Percentiles rank a stretch among this genome's conserved stretches.
These are phyloP conservation scores for Eucalyptus lansdowneana DNA, from an alignment of 345 rosid species.

Conservation along the genomic window DNA sequence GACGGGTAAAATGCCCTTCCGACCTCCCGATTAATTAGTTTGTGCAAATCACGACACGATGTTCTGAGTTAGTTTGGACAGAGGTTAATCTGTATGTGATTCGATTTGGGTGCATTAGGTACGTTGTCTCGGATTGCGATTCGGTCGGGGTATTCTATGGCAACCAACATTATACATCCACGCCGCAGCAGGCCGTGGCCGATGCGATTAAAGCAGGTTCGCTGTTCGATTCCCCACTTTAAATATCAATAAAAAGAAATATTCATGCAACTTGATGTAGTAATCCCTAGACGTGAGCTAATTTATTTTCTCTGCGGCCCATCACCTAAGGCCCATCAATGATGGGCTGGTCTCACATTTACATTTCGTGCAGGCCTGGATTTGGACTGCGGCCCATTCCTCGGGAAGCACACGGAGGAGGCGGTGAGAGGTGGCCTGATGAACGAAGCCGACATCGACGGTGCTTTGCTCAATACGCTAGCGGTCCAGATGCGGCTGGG, in stretches of 20 bases:
- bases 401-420: slow-evolving; percentile 27
- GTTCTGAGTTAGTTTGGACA: neutral
- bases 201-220: slow-evolving; percentile 77
- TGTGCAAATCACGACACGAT: too few species aligned
- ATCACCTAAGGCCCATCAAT: neutral
- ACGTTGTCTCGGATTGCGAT: slow-evolving; percentile 85
- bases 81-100: neutral
- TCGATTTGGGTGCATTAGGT: slow-evolving; percentile 17
- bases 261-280: neutral
- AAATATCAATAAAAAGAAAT: too few species aligned
- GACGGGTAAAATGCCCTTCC: slow-evolving; percentile 34
- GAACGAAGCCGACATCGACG: slow-evolving; percentile 41
- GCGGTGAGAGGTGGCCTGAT: slow-evolving; percentile 38
- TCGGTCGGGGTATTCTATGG: slow-evolving; percentile 64
- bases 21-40: neutral
- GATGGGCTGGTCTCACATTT: neutral
- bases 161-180: slow-evolving; percentile 47
- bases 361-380: slow-evolving; percentile 48
- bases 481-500: slow-evolving; percentile 91
- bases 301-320: neutral
- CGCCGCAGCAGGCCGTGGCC: slow-evolving; percentile 91
- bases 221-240: neutral
- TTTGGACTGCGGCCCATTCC: slow-evolving; percentile 76
- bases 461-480: slow-evolving; percentile 52
- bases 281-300: neutral